Evolutionary conservation across 78 protist species (phyloP), one percentile per base, ranked within the genome.

Genomic region (Dictyostelium brefeldianum): DNA sequence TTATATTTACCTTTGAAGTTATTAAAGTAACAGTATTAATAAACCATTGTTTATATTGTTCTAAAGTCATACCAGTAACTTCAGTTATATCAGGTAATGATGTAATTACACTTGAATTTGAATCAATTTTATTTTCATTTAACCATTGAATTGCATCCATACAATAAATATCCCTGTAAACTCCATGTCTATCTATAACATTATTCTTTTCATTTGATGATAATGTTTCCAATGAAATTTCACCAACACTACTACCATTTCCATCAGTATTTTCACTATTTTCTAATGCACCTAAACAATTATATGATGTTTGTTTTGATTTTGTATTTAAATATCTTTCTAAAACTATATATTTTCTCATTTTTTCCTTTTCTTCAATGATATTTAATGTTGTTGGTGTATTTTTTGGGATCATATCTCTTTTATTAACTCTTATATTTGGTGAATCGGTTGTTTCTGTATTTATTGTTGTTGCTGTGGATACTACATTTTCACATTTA

Each of bases 71-170:
- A n/a, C 84, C 78, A 17, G 78, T 27, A 1, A 87, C 53, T 18
- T 87, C 93, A 11, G 56, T 70, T 9, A 87, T 87, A 77, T 87
- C 93, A 22, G 93, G 93, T 51, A 87, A 25, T 3, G 93, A 87
- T 5, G 93, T 87, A 11, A 87, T 64, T 14, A 87, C 50, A 31
- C 77, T 27, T 17, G 84, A 46, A 7, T n/a, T 12, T 18, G 71
- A 54, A 22, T n/a, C 54, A 4, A 87, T 31, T 50, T 46, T 70
- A 64, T 87, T 74, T 3, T 87, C 36, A 17, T 87, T 77, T 25
- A 87, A 7, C 54, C 59, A 87, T 47, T 87, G 69, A 0, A 87
- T 17, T 12, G 93, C 93, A 77, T 87, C 93, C 67, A 62, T 59
- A 65, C 84, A 77, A 77, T 22, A 78, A 15, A 87, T 25, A 36